Base-by-base conservation (phyloP, 2,329 filamentous ascomycete species). In the Trichoderma hamatum region DNA sequence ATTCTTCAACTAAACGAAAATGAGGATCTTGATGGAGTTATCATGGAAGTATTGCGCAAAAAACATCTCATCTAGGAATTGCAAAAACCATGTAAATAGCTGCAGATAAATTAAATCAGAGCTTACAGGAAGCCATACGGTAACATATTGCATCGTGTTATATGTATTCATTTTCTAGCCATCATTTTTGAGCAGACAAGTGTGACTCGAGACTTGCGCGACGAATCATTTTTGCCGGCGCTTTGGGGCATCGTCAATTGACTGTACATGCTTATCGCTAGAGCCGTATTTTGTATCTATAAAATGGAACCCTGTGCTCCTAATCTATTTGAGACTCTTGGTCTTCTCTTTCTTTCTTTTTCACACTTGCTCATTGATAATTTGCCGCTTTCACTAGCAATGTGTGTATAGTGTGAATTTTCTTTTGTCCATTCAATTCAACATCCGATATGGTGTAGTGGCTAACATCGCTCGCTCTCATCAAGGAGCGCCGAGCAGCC, bases 371-470 rank as follows among this genome's bases (percentile, higher is more conserved):
- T 19, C 16, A 39, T 6, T 19, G 36, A 6, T 5, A 5, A 7
- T 19, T 24, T n/a, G 36, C 5, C 16, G 7, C 10, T 3, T 3
- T 43, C 5, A 9, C 6, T 4, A 2, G 1, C 36, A 19, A 43
- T 43, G 19, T 19, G 36, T 13, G 16, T 43, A 43, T 43, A 43
- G 5, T 19, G 2, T 19, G 3, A 3, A 43, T 2, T 43, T 19
- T 14, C 36, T 3, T 0, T 7, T 19, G 5, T 19, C 36, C 9
- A 43, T 1, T 39, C 34, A 52, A 34, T 19, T 52, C 19, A 32
- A 56, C 2, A 72, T 77, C 75, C 75, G 75, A 73, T 76, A 77
- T 77, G 76, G 76, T 78, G 76, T 78, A 78, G 76, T 78, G 76
- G 76, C 76, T 77, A 78, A 77, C 76, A 78, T 78, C 76, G 76